These are phyloP conservation scores for Parasarocladium wereldwijsianum DNA, from an alignment of 2,329 filamentous ascomycete genomes.

Conservation along the genomic window DNA sequence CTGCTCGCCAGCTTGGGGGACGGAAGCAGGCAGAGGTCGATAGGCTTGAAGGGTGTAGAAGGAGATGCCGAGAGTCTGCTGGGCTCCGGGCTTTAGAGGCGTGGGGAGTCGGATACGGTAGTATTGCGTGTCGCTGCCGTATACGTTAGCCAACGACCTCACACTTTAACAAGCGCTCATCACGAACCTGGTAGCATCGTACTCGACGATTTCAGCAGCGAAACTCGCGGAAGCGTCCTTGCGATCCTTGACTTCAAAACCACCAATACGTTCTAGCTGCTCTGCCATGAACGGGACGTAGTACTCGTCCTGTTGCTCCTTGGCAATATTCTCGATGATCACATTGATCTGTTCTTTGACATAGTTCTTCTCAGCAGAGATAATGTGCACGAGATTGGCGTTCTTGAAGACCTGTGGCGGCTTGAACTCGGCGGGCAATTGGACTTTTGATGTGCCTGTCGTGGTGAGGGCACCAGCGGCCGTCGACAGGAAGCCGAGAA, in stretches of 20 bases:
- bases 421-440: slow-evolving; percentile 54
- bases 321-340: slow-evolving; percentile 78
- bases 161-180: neutral
- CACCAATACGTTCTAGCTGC: slow-evolving; percentile 64
- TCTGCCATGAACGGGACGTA: slow-evolving; percentile 73
- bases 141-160: slow-evolving; percentile 8
- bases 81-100: slow-evolving; percentile 59
- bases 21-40: slow-evolving; percentile 62
- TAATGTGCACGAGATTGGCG: slow-evolving; percentile 73
- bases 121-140: slow-evolving; percentile 57
- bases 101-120: slow-evolving; percentile 68
- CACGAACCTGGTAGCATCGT: slow-evolving; percentile 41
- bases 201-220: slow-evolving; percentile 51
- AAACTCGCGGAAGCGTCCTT: slow-evolving; percentile 62
- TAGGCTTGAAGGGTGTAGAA: slow-evolving; percentile 73
- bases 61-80: slow-evolving; percentile 77
- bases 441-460: slow-evolving; percentile 37
- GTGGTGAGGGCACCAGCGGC: slow-evolving; percentile 25
- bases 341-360: slow-evolving; percentile 84
- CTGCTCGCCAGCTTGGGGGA: slow-evolving; percentile 76
- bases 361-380: slow-evolving; percentile 89
- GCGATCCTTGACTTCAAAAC: slow-evolving; percentile 84
- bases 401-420: slow-evolving; percentile 91
- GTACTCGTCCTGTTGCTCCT: slow-evolving; percentile 73
- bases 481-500: slow-evolving; percentile 41